Conservation (phyloP, 495 filamentous ascomycete genomes). For the Cetradonia linearis region DNA sequence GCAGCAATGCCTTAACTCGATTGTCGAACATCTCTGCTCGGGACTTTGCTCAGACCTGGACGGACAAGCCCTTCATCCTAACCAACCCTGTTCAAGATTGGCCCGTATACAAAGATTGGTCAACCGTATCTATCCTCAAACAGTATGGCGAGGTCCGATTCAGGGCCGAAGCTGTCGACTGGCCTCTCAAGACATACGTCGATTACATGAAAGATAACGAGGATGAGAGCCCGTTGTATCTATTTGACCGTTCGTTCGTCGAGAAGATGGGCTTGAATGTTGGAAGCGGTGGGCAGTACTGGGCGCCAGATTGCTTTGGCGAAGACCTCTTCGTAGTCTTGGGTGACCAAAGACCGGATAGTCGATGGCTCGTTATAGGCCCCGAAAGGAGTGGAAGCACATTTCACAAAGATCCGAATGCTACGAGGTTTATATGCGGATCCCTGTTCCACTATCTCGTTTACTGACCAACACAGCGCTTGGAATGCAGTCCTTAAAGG, state of each 20-base stretch:
- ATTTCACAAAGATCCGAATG: conserved; percentile 83
- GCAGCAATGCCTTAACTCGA: conserved; percentile 59
- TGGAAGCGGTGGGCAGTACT: conserved; percentile 57
- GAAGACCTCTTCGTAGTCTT: conserved; percentile 80
- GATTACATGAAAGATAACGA: conserved; percentile 72
- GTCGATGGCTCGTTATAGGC: conserved; percentile 88
- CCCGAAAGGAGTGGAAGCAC: conserved; percentile 85
- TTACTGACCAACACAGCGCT: conserved; percentile 50
- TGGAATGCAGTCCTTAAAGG: conserved; percentile 94
- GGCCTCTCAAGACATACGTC: conserved; percentile 69
- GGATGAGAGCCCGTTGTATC: conserved; percentile 86
- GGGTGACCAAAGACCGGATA: conserved; percentile 70
- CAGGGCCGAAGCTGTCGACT: conserved; percentile 89
- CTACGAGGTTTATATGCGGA: conserved; percentile 31
- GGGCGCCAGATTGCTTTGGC: conserved; percentile 79
- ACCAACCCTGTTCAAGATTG: conserved; percentile 75
- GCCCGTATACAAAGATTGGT: conserved; percentile 72
- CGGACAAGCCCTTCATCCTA: conserved; percentile 75
- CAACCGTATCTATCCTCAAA: conserved; percentile 48
- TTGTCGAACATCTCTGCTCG: conserved; percentile 56
- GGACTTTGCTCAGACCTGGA: conserved; percentile 69
- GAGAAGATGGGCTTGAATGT: conserved; percentile 72
- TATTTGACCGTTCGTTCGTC: conserved; percentile 82
- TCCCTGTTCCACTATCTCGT: background rate
- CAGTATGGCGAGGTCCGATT: conserved; percentile 60